Evolutionary conservation across 208 protist genomes (phyloP).

Genomic region (Herpetomonas tarakana): DNA sequence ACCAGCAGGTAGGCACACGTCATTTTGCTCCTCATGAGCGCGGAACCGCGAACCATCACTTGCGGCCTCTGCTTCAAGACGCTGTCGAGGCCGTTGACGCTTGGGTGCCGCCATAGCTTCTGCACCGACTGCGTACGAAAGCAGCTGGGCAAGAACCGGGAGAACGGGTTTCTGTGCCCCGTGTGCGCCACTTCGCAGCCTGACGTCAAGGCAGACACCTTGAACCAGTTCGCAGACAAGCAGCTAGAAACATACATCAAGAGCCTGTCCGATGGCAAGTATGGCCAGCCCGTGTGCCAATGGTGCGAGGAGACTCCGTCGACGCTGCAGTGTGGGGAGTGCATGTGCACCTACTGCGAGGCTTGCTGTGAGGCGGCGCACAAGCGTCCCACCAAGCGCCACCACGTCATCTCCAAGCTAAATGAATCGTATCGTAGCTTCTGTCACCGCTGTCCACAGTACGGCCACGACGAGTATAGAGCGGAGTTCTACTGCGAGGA

Average conservation of each 20-base stretch:
- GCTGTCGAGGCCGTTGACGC: constrained; percentile 41
- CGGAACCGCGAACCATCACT: constrained; percentile 35
- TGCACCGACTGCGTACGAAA: constrained; percentile 48
- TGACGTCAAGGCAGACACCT: constrained; percentile 22
- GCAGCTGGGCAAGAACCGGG: constrained; percentile 28
- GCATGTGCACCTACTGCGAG: constrained; percentile 61
- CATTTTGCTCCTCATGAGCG: too few relatives aligned
- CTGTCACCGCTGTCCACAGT: constrained; percentile 35
- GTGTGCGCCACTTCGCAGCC: constrained; percentile 44
- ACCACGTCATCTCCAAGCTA: constrained; percentile 38
- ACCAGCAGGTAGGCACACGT: too few relatives aligned
- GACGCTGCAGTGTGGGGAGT: constrained; percentile 63
- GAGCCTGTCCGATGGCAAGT: constrained; percentile 23
- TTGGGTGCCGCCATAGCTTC: constrained; percentile 62
- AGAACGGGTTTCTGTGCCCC: constrained; percentile 44
- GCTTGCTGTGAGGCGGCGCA: constrained; percentile 72
- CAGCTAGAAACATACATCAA: constrained; percentile 47
- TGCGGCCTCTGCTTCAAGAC: constrained; percentile 79
- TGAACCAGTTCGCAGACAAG: constrained; percentile 35
- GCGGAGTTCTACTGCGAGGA: constrained; percentile 76
- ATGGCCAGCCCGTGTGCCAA: constrained; percentile 49
- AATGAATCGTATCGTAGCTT: constrained; percentile 36
- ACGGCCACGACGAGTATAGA: constrained; percentile 74
- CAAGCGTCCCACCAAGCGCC: constrained; percentile 65
- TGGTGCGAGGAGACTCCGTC: constrained; percentile 69